Evolutionary conservation across 2,329 filamentous ascomycete species (phyloP).

Genomic region (Trichoderma endophyticum): DNA sequence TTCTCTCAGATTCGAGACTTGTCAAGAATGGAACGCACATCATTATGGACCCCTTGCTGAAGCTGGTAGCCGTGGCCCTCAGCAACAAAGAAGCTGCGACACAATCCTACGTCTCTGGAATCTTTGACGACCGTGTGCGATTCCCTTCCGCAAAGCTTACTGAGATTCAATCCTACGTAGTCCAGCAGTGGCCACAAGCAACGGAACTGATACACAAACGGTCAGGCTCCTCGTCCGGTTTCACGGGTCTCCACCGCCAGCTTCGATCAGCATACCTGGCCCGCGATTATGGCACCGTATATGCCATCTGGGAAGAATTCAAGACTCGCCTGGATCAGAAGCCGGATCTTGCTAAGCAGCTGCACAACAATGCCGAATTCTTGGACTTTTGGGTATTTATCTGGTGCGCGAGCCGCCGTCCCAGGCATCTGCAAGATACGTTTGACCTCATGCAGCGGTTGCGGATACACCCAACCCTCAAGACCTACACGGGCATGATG

Average conservation of each 20-base stretch:
- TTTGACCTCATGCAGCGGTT: slow-evolving; percentile 44
- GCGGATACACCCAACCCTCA: slow-evolving; percentile 56
- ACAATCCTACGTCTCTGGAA: slow-evolving; percentile 22
- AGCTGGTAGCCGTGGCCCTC: slow-evolving; percentile 25
- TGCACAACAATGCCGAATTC: slow-evolving; percentile 35
- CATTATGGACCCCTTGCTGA: slow-evolving; percentile 31
- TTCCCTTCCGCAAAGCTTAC: slow-evolving; percentile 23
- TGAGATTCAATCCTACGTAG: slow-evolving; percentile 28
- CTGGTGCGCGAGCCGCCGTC: slow-evolving; percentile 36
- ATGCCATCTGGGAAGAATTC: slow-evolving; percentile 36
- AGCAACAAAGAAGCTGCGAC: slow-evolving; percentile 24
- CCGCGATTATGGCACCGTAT: slow-evolving; percentile 30
- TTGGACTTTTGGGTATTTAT: slow-evolving; percentile 42
- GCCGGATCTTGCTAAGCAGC: slow-evolving; percentile 26
- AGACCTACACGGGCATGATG: slow-evolving; percentile 72
- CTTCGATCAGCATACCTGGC: slow-evolving; percentile 30
- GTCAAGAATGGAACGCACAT: slow-evolving; percentile 16
- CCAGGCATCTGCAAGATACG: slow-evolving; percentile 32
- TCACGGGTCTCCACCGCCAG: slow-evolving; percentile 29
- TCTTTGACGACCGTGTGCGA: slow-evolving; percentile 21
- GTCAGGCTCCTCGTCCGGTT: background rate
- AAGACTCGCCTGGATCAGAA: slow-evolving; percentile 25
- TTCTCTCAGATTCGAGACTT: slow-evolving; percentile 30
- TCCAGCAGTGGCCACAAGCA: slow-evolving; percentile 29
- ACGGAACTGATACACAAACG: slow-evolving; percentile 27